Conservation (phyloP, 2,329 filamentous ascomycete species). For the Penicillium sp. region DNA sequence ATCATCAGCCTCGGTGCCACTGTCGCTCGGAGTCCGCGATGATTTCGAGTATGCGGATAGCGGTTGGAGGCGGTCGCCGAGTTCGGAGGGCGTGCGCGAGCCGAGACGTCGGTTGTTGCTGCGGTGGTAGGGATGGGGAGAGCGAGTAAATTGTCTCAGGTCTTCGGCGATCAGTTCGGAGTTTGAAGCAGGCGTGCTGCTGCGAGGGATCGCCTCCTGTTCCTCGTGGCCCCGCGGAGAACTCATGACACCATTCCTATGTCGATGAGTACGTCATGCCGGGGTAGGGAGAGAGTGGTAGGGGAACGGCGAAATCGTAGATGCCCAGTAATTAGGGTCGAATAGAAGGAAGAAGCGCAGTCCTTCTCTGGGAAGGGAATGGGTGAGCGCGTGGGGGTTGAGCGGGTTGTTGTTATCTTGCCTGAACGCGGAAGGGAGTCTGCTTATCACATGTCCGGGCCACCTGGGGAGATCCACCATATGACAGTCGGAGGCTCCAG, state of each 20-base stretch:
- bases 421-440: conserved; percentile 30
- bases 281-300: conserved; percentile 13
- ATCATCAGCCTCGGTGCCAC: conserved; percentile 93
- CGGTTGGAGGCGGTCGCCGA: conserved; percentile 42
- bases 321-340: neutral
- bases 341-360: neutral
- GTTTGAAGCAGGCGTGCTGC: conserved; percentile 28
- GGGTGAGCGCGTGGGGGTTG: neutral
- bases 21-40: conserved; percentile 75
- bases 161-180: conserved; percentile 31
- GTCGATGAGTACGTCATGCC: conserved; percentile 40
- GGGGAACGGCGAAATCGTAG: conserved; percentile 1
- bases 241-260: conserved; percentile 46
- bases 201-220: conserved; percentile 32
- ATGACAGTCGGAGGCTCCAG: neutral
- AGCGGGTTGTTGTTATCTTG: conserved; percentile 30
- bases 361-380: neutral
- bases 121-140: conserved; percentile 72
- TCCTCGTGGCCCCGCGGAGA: conserved; percentile 40
- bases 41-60: conserved; percentile 51
- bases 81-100: conserved; percentile 51
- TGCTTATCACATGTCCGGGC: conserved; percentile 35
- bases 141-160: conserved; percentile 62
- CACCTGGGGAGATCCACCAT: conserved; percentile 10
- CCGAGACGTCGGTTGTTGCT: conserved; percentile 66